Percentiles rank a stretch among this genome's conserved stretches.
Evolutionary conservation across 2,329 filamentous ascomycete species (phyloP).

Genomic region (Fusarium setosum): DNA sequence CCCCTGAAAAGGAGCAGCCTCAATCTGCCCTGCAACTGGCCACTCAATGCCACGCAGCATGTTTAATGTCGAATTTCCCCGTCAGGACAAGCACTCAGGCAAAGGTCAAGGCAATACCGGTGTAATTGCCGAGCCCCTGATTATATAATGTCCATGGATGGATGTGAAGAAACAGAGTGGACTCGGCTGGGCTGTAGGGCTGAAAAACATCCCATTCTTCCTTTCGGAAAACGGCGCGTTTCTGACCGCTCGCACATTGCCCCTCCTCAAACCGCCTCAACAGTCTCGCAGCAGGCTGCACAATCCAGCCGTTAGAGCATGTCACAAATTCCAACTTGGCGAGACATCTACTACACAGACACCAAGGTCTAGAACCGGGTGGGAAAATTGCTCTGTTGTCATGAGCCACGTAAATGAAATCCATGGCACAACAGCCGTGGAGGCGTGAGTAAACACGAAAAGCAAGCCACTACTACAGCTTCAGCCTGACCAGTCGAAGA

Average conservation of each 20-base stretch:
- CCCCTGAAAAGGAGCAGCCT: slow-evolving; percentile 17
- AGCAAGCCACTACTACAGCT: slow-evolving; percentile 41
- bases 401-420: slow-evolving; percentile 31
- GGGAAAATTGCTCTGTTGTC: slow-evolving; percentile 39
- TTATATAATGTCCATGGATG: neutral
- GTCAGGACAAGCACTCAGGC: slow-evolving; percentile 1
- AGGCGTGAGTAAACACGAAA: slow-evolving; percentile 41
- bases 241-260: slow-evolving; percentile 31
- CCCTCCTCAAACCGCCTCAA: slow-evolving; percentile 23
- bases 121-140: slow-evolving; percentile 2
- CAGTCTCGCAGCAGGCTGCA: slow-evolving; percentile 3
- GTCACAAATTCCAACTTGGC: slow-evolving; percentile 3
- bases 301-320: slow-evolving; percentile 2
- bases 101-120: neutral
- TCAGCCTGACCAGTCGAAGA: slow-evolving; percentile 41
- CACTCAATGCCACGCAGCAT: slow-evolving; percentile 5
- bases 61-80: neutral
- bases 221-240: slow-evolving; percentile 10
- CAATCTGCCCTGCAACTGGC: neutral
- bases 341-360: neutral
- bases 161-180: neutral
- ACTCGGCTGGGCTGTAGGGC: slow-evolving; percentile 36
- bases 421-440: slow-evolving; percentile 33
- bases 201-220: slow-evolving; percentile 18
- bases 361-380: slow-evolving; percentile 15